Base-by-base conservation (phyloP, 1,284 basidiomycete genomes). In the Boletellus deceptivus region DNA sequence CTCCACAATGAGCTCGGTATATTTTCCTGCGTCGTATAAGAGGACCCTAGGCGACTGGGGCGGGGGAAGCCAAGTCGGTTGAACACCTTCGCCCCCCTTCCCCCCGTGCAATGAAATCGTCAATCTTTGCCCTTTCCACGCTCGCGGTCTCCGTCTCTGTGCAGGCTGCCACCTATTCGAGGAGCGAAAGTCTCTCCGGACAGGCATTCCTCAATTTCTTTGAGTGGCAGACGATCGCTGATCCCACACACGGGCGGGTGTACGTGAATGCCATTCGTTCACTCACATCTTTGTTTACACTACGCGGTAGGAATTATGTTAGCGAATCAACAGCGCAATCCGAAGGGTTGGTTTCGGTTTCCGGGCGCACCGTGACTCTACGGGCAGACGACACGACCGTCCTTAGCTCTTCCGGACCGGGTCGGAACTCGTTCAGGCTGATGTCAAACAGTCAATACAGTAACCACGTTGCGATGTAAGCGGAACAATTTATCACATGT, bases 241-340 rank as follows among this genome's bases (percentile, higher is more conserved):
- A 79, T 58, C 78, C 76, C 5, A 78, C 77, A 0, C 41, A 75
- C 42, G 78, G 78, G 6, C 69, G 75, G 38, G 76, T 78, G 72
- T 78, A 61, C 54, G 72, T 49, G 20, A 14, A 27, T 9, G 25
- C 7, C 3, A 5, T 36, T 22, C 10, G 4, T 46, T 27, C 4
- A 0, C 35, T 13, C 16, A 25, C 6, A 3, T 3, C 24, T 16
- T 36, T 18, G 17, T 42, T 49, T 46, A 46, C 22, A 0, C 9
- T 11, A 13, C 13, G 38, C 31, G 14, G 2, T 44, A 82, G 79
- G 17, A 78, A 79, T 54, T 83, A 83, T 54, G 78, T 83, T 38
- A 56, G 69, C 55, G 55, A 72, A 48, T 52, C 65, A 4, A 78
- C 75, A 0, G 80, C 80, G 0, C 50, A 59, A 36, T 59, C 60